Evolutionary conservation across 768 basidiomycete genomes (phyloP), one percentile per base, ranked within the genome.

Genomic region (Symmetrospora coprosmae): DNA sequence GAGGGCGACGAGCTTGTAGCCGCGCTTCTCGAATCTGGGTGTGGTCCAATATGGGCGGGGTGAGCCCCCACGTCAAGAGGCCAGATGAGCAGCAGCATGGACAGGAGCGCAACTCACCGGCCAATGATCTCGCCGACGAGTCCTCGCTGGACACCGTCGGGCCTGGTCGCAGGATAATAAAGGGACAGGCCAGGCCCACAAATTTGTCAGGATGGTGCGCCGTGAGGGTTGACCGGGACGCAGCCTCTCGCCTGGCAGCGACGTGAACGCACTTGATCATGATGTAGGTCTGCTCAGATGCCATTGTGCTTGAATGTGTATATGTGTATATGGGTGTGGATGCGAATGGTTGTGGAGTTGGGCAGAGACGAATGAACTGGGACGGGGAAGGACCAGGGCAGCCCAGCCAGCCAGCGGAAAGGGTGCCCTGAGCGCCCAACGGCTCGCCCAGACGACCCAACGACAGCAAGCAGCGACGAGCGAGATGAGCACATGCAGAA

Each of bases 81-180:
- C 30, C 6, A 6, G 19, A 14, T 2, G 23, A 19, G 39, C 39
- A 25, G 30, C 2, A 25, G 31, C 25, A 34, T 14, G 1, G 46
- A 19, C n/a, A 37, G 19, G 6, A 1, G 38, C 45, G 28, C 21
- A 9, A 47, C 45, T 27, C 13, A 19, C 16, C 38, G 1, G 14
- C 2, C 30, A 41, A 50, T 60, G 47, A 60, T 60, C 9, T 60
- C 46, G 25, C 58, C 53, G 35, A 56, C 53, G 28, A 56, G 31
- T 35, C 52, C 83, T 70, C 94, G 86, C 77, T 96, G 89, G 78
- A 99, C 94, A 74, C 92, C 94, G 76, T 99, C 94, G 70, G 94
- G 94, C 91, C 94, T 74, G 70, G 17, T 63, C 23, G 62, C n/a
- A 14, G 35, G 13, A 17, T 14, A 7, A 13, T 25, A 47, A 41